phyloP scores from a whole-genome alignment of 768 basidiomycete species.

The Rhodotorula diobovata region DNA sequence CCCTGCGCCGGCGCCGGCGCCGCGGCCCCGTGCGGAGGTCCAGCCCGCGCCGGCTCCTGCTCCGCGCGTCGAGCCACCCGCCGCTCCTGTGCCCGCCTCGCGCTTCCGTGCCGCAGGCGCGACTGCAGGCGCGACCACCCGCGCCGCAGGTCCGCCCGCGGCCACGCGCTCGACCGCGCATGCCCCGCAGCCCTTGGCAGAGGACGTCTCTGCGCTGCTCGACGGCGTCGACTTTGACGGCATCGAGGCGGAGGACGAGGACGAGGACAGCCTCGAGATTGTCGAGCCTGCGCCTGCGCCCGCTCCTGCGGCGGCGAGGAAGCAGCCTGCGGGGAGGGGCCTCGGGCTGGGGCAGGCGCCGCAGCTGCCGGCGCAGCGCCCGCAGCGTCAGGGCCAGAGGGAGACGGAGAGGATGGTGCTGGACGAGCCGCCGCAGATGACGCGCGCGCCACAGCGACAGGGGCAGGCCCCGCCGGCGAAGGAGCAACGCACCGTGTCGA shows the following conservation, averaged over 20 bases:
- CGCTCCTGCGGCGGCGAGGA: background rate
- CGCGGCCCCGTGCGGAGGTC: no score
- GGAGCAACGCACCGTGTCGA: background rate
- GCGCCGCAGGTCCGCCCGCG: no score
- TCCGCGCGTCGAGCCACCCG: no score
- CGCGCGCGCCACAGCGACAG: background rate
- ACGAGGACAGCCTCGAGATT: background rate
- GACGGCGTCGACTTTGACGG: conserved; percentile 12
- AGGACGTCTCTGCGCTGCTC: conserved; percentile 5
- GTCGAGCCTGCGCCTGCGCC: background rate
- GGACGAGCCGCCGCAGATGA: background rate
- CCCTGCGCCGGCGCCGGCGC: background rate
- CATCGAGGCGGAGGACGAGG: background rate
- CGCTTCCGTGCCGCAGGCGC: background rate
- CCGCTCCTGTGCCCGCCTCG: no score
- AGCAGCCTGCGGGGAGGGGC: background rate
- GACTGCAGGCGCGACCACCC: background rate
- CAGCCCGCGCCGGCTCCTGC: background rate
- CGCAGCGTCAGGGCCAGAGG: no score
- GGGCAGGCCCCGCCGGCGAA: background rate
- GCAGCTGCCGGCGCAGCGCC: background rate
- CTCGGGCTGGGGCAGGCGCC: background rate
- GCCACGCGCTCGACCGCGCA: background rate
- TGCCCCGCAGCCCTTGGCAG: background rate
- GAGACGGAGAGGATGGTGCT: background rate